Evolutionary conservation across 2,329 filamentous ascomycete species (phyloP), one percentile per base, ranked within the genome.

Genomic region (Sphaerulina populicola): DNA sequence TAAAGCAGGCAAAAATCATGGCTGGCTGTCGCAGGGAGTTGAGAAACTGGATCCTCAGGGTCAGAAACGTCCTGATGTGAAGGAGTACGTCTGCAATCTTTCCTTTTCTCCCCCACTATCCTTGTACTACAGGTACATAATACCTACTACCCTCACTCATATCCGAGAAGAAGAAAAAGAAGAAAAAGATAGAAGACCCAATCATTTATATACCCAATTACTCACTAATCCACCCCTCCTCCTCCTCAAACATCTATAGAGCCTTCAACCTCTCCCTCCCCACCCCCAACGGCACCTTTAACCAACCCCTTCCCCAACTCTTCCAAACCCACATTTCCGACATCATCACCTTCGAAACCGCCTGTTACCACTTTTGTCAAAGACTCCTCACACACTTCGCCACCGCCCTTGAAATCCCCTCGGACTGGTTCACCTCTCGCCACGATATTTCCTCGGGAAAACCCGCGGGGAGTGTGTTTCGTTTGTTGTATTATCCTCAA

Each of bases 191-290:
- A 47, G 29, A 33, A 42, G 10, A 30, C 18, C 18, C 18, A 18
- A 18, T 18, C 18, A 3, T 18, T 18, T 3, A 18, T 3, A 18
- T 18, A 18, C 18, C 4, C 2, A 18, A 18, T 18, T 18, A 18
- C 18, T 3, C 18, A 18, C 18, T 18, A 18, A 18, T 18, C 18
- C 18, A 18, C n/a, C n/a, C n/a, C n/a, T n/a, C n/a, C n/a, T 18
- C 18, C 18, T 18, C 18, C 18, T 3, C 9, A 27, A 27, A 27
- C 23, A 2, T 35, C 10, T 15, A 52, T 59, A 93, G 89, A 73
- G 88, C 85, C 35, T 91, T 97, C 76, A 98, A 97, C 72, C 85
- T 97, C 64, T 88, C 85, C 57, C 81, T 88, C 60, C 94, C 93
- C 65, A 65, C 74, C 51, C 14, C 49, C 1, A 60, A 81, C 56